A percentile compares a stretch with the other conserved stretches of the same genome.
Conservation (phyloP, 208 protist genomes). For the Wallacemonas sp. region DNA sequence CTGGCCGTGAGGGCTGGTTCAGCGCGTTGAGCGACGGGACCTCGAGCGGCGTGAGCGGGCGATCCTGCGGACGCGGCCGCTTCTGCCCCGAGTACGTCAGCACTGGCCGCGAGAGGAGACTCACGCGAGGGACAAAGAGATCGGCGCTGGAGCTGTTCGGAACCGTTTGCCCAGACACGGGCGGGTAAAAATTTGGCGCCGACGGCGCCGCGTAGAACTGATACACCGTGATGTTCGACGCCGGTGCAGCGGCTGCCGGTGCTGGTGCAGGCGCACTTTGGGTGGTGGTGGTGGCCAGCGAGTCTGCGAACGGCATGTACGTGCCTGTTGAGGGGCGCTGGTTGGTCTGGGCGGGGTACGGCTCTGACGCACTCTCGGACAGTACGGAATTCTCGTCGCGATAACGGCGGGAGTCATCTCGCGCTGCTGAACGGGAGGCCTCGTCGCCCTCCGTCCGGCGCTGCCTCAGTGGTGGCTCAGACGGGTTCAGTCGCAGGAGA, state of each 20-base stretch:
- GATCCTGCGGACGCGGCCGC: constrained; percentile 10
- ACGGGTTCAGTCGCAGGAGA: neutral
- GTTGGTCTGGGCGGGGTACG: too few relatives aligned
- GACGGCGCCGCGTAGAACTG: constrained; percentile 16
- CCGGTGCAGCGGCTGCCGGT: neutral
- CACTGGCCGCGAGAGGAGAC: constrained; percentile 14
- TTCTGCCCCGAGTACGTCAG: constrained; percentile 3
- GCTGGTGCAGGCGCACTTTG: neutral
- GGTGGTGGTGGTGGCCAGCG: neutral
- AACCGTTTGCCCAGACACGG: neutral
- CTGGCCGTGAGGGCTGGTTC: too few relatives aligned
- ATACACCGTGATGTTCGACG: constrained; percentile 20
- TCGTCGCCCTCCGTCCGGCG: neutral
- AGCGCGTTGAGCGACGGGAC: neutral
- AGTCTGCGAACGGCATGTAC: too few relatives aligned
- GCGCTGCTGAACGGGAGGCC: neutral
- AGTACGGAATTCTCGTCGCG: neutral
- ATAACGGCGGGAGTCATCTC: neutral
- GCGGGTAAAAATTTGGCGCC: neutral
- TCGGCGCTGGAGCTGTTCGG: neutral
- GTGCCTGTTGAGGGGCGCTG: too few relatives aligned
- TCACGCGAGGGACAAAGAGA: constrained; percentile 12
- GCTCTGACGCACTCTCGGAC: neutral
- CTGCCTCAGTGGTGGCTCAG: neutral
- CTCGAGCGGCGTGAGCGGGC: neutral